Evolutionary conservation across 2,329 filamentous ascomycete species (phyloP), one percentile per base, ranked within the genome.

Genomic region (Coleophoma cylindrospora): DNA sequence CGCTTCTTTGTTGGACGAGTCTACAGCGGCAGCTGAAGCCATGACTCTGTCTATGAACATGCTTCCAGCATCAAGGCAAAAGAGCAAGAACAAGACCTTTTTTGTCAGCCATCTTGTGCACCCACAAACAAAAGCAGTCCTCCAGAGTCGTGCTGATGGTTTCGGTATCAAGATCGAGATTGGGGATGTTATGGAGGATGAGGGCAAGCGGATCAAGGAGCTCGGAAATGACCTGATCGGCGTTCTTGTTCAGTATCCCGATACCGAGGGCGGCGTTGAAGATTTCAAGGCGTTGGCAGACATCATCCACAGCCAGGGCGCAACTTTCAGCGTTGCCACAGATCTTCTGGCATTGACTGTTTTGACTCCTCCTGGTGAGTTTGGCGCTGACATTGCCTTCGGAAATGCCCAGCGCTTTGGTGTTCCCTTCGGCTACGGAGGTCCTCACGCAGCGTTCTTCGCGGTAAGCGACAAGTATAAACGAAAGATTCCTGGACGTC

Each of bases 391-490:
- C 65, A 89, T 97, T 61, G 92, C 91, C 5, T 95, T 97, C 65
- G 92, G 92, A 58, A 96, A 86, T 64, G 85, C 92, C 14, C 92
- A 97, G 73, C 79, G 92, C 51, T 87, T 96, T 54, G 92, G 92
- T 67, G 89, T 97, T 12, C 91, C 92, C 2, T 83, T 96, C 65
- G 92, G 92, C 45, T 95, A 86, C 61, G 92, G 92, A 62, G 92
- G 92, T 17, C 92, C 92, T n/a, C 92, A 96, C 64, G 92, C 92
- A 22, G 92, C 91, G 15, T 97, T 97, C 79, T 96, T 97, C 67
- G 89, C 92, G 17, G 91, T 91, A 49, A 83, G 83, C 49, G 91
- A 96, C 45, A 89, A 92, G 70, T 84, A 92, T 73, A 96, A 96
- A 81, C 81, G 92, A 53, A 95, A 95, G 73, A 92, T 96, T 56